Conservation (phyloP, 129 eudicot genomes). For the Pittosporum tobira region DNA sequence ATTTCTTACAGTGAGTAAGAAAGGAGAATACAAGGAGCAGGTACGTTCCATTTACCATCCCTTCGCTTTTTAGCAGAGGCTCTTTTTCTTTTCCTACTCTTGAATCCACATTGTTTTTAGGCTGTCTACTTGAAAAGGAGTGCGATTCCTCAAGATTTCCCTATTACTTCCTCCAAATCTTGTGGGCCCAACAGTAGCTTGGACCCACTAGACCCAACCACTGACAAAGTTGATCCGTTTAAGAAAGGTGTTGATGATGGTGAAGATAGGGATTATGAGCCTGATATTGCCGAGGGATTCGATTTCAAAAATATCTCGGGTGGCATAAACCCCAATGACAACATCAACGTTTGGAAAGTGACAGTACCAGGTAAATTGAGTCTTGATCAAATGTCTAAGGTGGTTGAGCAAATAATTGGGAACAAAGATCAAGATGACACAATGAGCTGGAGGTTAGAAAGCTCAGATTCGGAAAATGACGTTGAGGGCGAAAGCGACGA, state of each 20-base stretch:
- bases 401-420: conserved; percentile 63
- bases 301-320: conserved; percentile 46
- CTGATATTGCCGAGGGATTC: conserved; percentile 33
- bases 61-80: neutral
- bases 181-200: conserved; percentile 25
- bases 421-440: conserved; percentile 55
- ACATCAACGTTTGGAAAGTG: conserved; percentile 79
- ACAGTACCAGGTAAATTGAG: conserved; percentile 54
- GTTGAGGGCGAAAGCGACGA: conserved; percentile 44
- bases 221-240: conserved; percentile 34
- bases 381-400: conserved; percentile 47
- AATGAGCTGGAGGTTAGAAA: conserved; percentile 37
- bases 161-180: conserved; percentile 34
- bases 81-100: neutral
- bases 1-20: conserved; percentile 51
- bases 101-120: conserved; percentile 24
- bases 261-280: conserved; percentile 46
- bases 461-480: conserved; percentile 45
- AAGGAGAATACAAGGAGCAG: conserved; percentile 82
- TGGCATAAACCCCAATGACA: conserved; percentile 78
- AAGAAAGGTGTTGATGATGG: conserved; percentile 38
- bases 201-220: conserved; percentile 35
- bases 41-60: conserved; percentile 29
- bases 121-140: conserved; percentile 77
- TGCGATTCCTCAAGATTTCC: conserved; percentile 32